phyloP scores from a whole-genome alignment of 192 early-diverging fungal genomes.

The Haplosporangium gracile region DNA sequence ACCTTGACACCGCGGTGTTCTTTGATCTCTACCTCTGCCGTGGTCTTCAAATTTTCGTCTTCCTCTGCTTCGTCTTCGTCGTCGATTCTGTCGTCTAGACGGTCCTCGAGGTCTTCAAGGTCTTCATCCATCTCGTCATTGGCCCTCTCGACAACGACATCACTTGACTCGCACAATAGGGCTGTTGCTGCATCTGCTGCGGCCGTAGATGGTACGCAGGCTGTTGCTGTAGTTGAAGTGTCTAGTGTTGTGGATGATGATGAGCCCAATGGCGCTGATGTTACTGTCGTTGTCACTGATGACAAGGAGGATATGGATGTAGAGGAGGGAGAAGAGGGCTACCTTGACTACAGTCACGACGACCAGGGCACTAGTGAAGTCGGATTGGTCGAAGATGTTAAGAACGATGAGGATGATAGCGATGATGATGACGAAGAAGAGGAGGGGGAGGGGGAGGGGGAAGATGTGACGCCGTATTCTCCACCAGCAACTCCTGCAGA shows the following conservation, averaged over 20 bases:
- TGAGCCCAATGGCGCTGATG: background rate
- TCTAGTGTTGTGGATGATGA: background rate
- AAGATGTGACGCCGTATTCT: background rate
- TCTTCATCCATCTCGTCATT: constrained; percentile 5
- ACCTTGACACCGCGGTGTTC: constrained; percentile 4
- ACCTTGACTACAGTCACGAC: background rate
- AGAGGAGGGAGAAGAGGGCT: background rate
- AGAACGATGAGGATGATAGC: background rate
- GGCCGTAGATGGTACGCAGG: background rate
- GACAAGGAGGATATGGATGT: background rate
- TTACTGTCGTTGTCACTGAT: background rate
- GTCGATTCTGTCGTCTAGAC: constrained; percentile 5
- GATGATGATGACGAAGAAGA: background rate
- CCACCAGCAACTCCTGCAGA: background rate
- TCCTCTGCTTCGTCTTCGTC: background rate
- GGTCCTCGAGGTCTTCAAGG: background rate
- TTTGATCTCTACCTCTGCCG: background rate
- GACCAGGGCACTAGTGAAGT: too few relatives aligned
- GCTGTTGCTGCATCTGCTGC: background rate
- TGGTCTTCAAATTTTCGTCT: background rate
- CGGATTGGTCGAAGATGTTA: background rate
- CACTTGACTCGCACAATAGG: background rate
- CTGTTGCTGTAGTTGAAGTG: background rate
- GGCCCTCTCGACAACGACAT: background rate
- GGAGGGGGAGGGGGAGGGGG: background rate